Evolutionary conservation across 352 stramenopile genomes (phyloP), one percentile per base, ranked within the genome.

Genomic region (Pythium scleroteichum): DNA sequence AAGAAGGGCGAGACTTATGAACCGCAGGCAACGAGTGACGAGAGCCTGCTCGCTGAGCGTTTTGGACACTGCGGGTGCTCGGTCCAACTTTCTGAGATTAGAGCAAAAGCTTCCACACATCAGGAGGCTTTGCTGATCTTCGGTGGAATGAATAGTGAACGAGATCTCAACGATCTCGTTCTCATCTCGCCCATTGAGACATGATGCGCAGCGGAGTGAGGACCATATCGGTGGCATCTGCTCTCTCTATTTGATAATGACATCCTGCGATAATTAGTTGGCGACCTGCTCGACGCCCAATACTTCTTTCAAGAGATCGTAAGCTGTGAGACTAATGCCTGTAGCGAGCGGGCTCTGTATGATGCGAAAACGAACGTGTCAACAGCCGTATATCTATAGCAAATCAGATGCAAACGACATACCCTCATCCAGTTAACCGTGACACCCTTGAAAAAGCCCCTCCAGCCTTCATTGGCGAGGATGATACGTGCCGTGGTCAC

Each of bases 351-450:
- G 86, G 70, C 86, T 92, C 86, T 95, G 58, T 33, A 47, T 6
- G 44, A 33, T 29, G 48, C 16, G 46, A 29, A 20, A 42, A 17
- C 10, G 13, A 55, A n/a, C 27, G 22, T 32, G 24, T 38, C 66
- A 27, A 26, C 12, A 62, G 7, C 64, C 9, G 24, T 33, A 22
- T 10, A 35, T 35, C 10, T 35, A n/a, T n/a, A n/a, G n/a, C 29
- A 5, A 35, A 35, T 35, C n/a, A 66, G 9, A 45, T 9, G 53
- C 13, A 48, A 29, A 40, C 33, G 22, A 53, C 33, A 46, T 26
- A 95, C 85, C 52, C 85, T 68, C 72, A 95, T 82, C 86, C 86
- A 95, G 51, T 92, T 95, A 58, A 95, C 82, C 0, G 80, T 90
- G 33, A 92, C 84, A 23, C 86, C 86, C 65, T 95, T 95, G 70